phyloP scores from a whole-genome alignment of 78 protist species.

The Capsaspora owczarzaki region DNA sequence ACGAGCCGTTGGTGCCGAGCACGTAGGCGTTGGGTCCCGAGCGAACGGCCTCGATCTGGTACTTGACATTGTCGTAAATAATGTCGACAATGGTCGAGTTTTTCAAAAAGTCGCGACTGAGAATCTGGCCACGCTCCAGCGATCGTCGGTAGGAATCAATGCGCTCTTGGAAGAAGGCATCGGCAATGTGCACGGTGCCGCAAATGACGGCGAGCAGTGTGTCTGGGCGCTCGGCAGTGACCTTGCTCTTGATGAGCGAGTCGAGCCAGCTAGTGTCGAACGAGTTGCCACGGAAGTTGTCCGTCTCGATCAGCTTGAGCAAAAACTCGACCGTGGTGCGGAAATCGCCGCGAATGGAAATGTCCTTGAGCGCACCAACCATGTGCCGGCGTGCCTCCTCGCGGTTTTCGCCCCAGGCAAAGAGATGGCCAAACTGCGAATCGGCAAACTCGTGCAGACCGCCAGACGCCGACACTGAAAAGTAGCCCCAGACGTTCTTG shows the following conservation, averaged over 20 bases:
- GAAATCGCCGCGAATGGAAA: constrained; percentile 87
- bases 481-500: constrained; percentile 92
- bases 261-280: constrained; percentile 88
- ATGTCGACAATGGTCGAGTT: constrained; percentile 30
- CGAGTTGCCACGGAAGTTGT: constrained; percentile 49
- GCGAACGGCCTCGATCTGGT: neutral
- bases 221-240: constrained; percentile 14
- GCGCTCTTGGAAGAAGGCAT: neutral
- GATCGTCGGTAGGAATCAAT: neutral
- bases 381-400: constrained; percentile 36
- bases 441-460: constrained; percentile 80
- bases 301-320: constrained; percentile 59
- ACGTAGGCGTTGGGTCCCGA: constrained; percentile 25
- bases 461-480: constrained; percentile 61
- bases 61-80: constrained; percentile 50
- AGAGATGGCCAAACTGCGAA: constrained; percentile 92
- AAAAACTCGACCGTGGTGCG: constrained; percentile 83
- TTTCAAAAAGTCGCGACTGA: constrained; percentile 26
- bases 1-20: constrained; percentile 32
- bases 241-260: constrained; percentile 35
- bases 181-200: constrained; percentile 61
- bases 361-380: constrained; percentile 76
- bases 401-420: constrained; percentile 77
- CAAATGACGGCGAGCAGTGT: constrained; percentile 50
- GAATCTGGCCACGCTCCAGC: constrained; percentile 46